Conservation (phyloP, 441 rosid species). For the Iberis amara region DNA sequence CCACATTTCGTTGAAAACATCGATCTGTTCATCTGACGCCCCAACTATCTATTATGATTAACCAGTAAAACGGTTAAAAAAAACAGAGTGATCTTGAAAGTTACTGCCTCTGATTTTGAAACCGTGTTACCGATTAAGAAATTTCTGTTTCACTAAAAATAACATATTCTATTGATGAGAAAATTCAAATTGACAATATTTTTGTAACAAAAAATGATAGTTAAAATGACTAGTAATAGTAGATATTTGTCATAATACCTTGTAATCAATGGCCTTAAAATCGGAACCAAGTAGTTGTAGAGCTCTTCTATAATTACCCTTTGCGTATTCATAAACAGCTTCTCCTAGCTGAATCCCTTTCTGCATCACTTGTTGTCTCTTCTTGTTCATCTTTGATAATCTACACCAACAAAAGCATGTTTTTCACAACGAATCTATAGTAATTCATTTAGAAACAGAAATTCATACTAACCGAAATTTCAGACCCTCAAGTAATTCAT, state of each 20-base stretch:
- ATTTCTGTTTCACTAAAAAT: too few relatives aligned
- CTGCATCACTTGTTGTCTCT: slow-evolving; percentile 72
- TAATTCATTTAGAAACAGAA: neutral
- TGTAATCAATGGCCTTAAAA: slow-evolving; percentile 54
- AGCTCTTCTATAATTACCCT: slow-evolving; percentile 44
- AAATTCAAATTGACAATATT: too few relatives aligned
- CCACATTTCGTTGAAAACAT: slow-evolving; percentile 83
- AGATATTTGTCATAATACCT: slow-evolving; percentile 43
- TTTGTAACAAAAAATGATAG: too few relatives aligned
- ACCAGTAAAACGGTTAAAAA: neutral
- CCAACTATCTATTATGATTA: slow-evolving; percentile 48
- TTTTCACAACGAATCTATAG: too few relatives aligned
- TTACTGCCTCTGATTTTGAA: too few relatives aligned
- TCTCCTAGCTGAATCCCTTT: slow-evolving; percentile 72
- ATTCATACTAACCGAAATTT: slow-evolving; percentile 47
- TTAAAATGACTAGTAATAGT: too few relatives aligned
- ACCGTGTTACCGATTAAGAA: too few relatives aligned
- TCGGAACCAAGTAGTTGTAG: slow-evolving; percentile 55
- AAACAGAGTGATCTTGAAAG: neutral
- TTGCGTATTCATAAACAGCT: slow-evolving; percentile 57
- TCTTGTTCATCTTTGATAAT: slow-evolving; percentile 47
- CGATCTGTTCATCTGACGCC: slow-evolving; percentile 84
- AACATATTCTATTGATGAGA: too few relatives aligned
- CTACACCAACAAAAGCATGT: slow-evolving; percentile 22
- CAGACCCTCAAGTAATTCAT: slow-evolving; percentile 58